Evolutionary conservation across 495 filamentous ascomycete genomes (phyloP), one percentile per base, ranked within the genome.

Genomic region (Talaromyces borbonicus): DNA sequence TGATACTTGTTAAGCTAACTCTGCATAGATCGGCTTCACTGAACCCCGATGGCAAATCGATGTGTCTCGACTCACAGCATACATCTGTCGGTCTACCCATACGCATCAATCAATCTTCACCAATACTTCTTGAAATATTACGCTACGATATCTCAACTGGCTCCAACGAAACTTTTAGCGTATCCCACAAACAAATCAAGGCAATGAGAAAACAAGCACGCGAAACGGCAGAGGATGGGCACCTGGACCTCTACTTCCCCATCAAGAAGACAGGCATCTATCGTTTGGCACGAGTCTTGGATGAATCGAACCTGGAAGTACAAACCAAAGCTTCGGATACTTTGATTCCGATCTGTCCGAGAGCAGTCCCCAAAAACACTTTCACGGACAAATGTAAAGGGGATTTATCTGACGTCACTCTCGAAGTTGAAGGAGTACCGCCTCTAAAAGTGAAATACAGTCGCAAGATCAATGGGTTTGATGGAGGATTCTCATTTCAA

Each of bases 391-490:
- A 79, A 50, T 98, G 92, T 56, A 72, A 77, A 33, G 84, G 85
- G 22, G 92, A 97, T 49, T 68, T 97, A 18, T 96, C 92, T 2
- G 80, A 95, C 55, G 61, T 96, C 26, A 66, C 79, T 22, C 63
- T 98, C 11, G 77, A 85, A 49, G 85, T 96, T 2, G 78, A 87
- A 55, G 92, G 90, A 15, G 88, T 88, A 1, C 85, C 92, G 8
- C 92, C 92, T n/a, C 66, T 98, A 46, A 85, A 87, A 57, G 80
- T 97, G 49, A 87, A 85, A 54, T 98, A 97, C 56, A 90, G 84
- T 52, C 81, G 85, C 30, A 80, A 78, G 24, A 79, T 95, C 44
- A 90, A 95, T 53, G 67, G 74, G 44, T 77, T 79, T 46, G 79
- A 90, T 49, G 69, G 80, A 52, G 79, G 82, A 50, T 79, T 86